phyloP scores from a whole-genome alignment of 202 grass and related monocot genomes.

The Setaria italica region DNA sequence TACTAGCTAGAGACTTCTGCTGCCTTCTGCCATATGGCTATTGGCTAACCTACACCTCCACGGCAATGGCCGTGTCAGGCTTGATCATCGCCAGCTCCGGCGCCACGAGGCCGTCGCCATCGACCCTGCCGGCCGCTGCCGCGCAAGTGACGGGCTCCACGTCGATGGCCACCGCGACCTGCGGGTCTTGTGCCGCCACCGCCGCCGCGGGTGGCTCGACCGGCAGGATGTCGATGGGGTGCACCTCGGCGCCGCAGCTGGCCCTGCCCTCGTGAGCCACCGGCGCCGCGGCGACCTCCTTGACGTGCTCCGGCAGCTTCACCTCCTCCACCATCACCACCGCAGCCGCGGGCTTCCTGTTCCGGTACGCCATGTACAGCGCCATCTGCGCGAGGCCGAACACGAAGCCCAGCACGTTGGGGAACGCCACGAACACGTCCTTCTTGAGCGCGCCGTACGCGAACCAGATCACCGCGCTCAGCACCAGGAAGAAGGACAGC shows the following conservation, averaged over 20 bases:
- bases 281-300: constrained; percentile 13
- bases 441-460: constrained; percentile 73
- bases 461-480: constrained; percentile 86
- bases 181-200: background rate
- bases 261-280: constrained; percentile 29
- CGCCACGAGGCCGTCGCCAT: background rate
- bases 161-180: constrained; percentile 6
- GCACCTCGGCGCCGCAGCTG: constrained; percentile 68
- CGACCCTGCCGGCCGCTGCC: background rate
- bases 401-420: constrained; percentile 80
- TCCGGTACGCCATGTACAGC: constrained; percentile 69
- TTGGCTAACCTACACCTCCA: constrained; percentile 30
- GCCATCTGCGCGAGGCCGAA: constrained; percentile 84
- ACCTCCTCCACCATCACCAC: constrained; percentile 41
- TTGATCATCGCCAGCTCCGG: constrained; percentile 21
- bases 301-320: constrained; percentile 62
- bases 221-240: constrained; percentile 62
- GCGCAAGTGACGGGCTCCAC: constrained; percentile 1
- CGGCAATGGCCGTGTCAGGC: constrained; percentile 52
- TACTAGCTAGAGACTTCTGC: constrained; percentile 9
- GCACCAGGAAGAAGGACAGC: constrained; percentile 83
- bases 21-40: background rate
- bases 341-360: constrained; percentile 5
- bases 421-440: constrained; percentile 80
- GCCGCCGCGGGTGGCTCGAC: background rate